A percentile compares a stretch with the other conserved stretches of the same genome.
Evolutionary conservation across 306 rosid genomes (phyloP).

Genomic region (Lathyrus sativus): DNA sequence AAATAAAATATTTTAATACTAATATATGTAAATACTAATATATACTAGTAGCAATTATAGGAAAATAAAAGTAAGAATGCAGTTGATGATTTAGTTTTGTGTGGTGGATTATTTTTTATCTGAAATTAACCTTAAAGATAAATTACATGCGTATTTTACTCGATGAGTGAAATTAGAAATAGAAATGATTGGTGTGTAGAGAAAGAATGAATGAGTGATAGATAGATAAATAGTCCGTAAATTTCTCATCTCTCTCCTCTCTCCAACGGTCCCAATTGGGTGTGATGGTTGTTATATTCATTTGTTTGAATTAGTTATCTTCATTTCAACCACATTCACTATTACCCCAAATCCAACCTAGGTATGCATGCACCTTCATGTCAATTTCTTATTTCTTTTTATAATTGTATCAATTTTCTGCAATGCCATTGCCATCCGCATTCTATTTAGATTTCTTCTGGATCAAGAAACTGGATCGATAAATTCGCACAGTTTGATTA

Average conservation of each 20-base stretch:
- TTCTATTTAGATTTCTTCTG: no score
- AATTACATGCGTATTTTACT: conserved; percentile 22
- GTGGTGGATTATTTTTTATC: not conserved
- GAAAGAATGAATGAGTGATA: conserved; percentile 21
- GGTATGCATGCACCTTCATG: not conserved
- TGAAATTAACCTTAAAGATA: conserved; percentile 29
- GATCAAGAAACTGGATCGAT: no score
- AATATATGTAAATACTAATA: no score
- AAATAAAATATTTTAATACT: no score
- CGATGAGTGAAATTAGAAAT: conserved; percentile 4
- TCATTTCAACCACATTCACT: conserved; percentile 13
- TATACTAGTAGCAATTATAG: not conserved
- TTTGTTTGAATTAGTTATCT: conserved; percentile 34
- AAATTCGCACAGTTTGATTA: no score
- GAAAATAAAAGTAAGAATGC: not conserved
- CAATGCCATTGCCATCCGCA: not conserved
- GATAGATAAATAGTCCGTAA: conserved; percentile 18
- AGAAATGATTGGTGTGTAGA: not conserved
- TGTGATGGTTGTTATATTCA: conserved; percentile 38
- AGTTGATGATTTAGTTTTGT: not conserved
- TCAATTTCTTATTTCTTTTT: not conserved
- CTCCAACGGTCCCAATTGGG: conserved; percentile 35
- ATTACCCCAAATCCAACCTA: not conserved
- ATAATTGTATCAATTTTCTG: not conserved
- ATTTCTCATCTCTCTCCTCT: conserved; percentile 31